Evolutionary conservation across 2,329 filamentous ascomycete species (phyloP).

Genomic region (Aspergillus pseudoviridinutans): DNA sequence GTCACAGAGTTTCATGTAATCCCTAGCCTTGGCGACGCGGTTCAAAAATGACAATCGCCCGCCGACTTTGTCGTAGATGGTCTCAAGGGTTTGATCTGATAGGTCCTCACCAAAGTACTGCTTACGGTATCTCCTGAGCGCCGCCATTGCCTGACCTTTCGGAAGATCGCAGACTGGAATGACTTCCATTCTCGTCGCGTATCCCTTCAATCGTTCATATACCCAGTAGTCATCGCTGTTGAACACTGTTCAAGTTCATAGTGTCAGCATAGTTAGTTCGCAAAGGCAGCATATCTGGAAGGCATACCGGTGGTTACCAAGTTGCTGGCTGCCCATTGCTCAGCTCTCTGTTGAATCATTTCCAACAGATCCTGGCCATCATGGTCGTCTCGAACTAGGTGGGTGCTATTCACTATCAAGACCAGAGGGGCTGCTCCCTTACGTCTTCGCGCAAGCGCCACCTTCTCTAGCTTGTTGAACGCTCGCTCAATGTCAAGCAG

Average conservation of each 20-base stretch:
- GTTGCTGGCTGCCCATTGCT: slow-evolving; percentile 91
- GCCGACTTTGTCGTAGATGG: slow-evolving; percentile 82
- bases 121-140: slow-evolving; percentile 73
- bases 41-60: slow-evolving; percentile 85
- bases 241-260: slow-evolving; percentile 59
- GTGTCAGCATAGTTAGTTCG: background rate
- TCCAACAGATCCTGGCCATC: slow-evolving; percentile 92
- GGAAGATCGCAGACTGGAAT: slow-evolving; percentile 79
- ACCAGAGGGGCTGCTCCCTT: slow-evolving; percentile 67
- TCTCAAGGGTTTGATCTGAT: slow-evolving; percentile 55
- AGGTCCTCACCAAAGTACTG: slow-evolving; percentile 67
- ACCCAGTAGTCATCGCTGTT: slow-evolving; percentile 99
- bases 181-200: slow-evolving; percentile 92
- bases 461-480: slow-evolving; percentile 96
- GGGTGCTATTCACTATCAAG: slow-evolving; percentile 91
- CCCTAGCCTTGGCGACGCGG: slow-evolving; percentile 75
- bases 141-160: slow-evolving; percentile 70
- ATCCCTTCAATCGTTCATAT: slow-evolving; percentile 87
- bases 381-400: slow-evolving; percentile 85
- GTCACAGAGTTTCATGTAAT: slow-evolving; percentile 78
- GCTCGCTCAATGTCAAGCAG: slow-evolving; percentile 93
- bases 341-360: slow-evolving; percentile 88
- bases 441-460: slow-evolving; percentile 66
- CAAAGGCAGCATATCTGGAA: background rate
- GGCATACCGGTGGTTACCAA: slow-evolving; percentile 65